Base-by-base conservation (phyloP, 257 asterid species). In the Anisodus acutangulus region DNA sequence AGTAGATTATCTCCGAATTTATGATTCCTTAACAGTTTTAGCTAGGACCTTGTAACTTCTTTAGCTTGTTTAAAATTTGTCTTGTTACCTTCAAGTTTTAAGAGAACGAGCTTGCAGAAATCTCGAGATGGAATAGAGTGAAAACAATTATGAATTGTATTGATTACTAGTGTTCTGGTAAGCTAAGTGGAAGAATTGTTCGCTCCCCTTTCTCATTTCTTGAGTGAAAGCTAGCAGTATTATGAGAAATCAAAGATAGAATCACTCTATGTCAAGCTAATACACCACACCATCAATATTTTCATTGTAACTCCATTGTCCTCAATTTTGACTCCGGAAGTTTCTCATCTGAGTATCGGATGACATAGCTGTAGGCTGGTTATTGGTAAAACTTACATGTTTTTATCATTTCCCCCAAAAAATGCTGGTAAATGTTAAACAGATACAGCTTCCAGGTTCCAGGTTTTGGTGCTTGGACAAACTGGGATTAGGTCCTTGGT, bases 31-130 rank as follows among this genome's bases (percentile, higher is more conserved):
- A 69, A 69, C 53, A 39, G 54, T 39, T 41, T 39, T 8, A 4
- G 3, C 54, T 39, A 39, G 22, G 31, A 35, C 31, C 26, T 43
- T 39, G 54, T 1, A 11, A 64, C 43, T 69, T 3, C 53, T 69
- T 39, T 16, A 69, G 54, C 31, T 16, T 69, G 78, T 68, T 15
- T 37, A 1, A 37, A 15, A 51, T 37, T 66, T 66, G 49, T 67
- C 19, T 15, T 68, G 41, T 51, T 76, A 19, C 66, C 19, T 78
- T 78, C 82, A 7, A 26, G 82, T 78, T 54, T 54, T 78, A 15
- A 78, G 82, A 78, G 67, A 53, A 57, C 31, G 5, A 31, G 51
- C 82, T 54, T 54, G 82, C 64, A 39, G 7, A 69, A 69, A 39
- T 39, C 54, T 16, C 4, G 19, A 1, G 49, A 67, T 67, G 8